Percentiles rank a stretch among this genome's conserved stretches.
phyloP scores from a whole-genome alignment of 805 yeast genomes.

The Cyberlindnera euphorbiiphila region DNA sequence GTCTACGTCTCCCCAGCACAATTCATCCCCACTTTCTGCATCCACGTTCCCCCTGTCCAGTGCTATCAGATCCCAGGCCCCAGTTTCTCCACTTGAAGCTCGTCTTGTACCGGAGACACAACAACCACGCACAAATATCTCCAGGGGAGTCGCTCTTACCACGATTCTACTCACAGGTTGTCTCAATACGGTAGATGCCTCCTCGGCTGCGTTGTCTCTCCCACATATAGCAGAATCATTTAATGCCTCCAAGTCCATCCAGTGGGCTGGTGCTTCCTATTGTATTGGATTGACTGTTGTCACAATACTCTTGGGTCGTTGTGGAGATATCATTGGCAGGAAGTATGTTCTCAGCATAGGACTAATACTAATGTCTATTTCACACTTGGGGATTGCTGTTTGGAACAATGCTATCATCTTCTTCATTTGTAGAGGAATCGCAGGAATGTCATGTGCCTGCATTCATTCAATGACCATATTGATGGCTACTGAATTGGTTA shows the following conservation, averaged over 20 bases:
- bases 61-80: too few relatives aligned
- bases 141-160: not conserved
- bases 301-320: constrained; percentile 50
- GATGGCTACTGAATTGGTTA: constrained; percentile 48
- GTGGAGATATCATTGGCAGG: constrained; percentile 54
- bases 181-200: constrained; percentile 12
- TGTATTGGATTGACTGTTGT: constrained; percentile 48
- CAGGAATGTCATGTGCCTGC: constrained; percentile 57
- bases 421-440: constrained; percentile 47
- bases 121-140: not conserved
- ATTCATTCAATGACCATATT: constrained; percentile 47
- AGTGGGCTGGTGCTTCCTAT: constrained; percentile 58
- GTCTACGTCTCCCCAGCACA: too few relatives aligned
- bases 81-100: constrained; percentile 8
- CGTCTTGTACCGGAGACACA: constrained; percentile 5
- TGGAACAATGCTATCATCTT: constrained; percentile 43
- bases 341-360: constrained; percentile 40
- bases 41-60: too few relatives aligned
- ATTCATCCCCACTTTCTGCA: too few relatives aligned
- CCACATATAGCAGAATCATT: constrained; percentile 44
- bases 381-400: constrained; percentile 47
- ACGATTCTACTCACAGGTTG: constrained; percentile 3
- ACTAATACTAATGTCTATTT: constrained; percentile 36
- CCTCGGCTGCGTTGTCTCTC: constrained; percentile 31
- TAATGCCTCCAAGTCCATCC: constrained; percentile 42